phyloP scores from a whole-genome alignment of 495 filamentous ascomycete genomes.

The Penicillium canescens region DNA sequence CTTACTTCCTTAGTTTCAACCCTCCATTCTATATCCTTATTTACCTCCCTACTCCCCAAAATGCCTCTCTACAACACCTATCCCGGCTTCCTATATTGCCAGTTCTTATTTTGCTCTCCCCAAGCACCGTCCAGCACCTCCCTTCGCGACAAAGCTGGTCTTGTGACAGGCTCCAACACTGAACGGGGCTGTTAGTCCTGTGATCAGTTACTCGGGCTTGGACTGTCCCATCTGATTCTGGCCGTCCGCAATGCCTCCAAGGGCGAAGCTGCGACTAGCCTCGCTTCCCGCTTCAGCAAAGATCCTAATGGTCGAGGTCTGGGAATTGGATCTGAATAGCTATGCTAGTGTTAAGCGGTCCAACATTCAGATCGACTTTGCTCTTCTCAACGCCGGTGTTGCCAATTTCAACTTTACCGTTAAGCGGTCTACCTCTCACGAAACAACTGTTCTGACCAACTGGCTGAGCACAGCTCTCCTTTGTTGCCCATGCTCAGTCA shows the following conservation, averaged over 20 bases:
- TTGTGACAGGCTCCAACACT: constrained; percentile 49
- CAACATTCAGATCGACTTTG: constrained; percentile 46
- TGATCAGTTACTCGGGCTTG: constrained; percentile 40
- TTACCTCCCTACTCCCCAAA: constrained; percentile 1
- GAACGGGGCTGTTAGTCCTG: constrained; percentile 46
- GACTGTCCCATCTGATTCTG: constrained; percentile 46
- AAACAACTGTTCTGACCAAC: constrained; percentile 30
- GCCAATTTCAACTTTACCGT: constrained; percentile 27
- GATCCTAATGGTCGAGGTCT: constrained; percentile 37
- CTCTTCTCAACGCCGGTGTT: constrained; percentile 55
- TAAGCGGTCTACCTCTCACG: constrained; percentile 41
- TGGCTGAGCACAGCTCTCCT: constrained; percentile 49
- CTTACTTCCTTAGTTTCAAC: neutral
- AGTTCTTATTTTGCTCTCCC: constrained; percentile 25
- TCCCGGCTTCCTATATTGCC: constrained; percentile 17
- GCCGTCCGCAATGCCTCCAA: constrained; percentile 46
- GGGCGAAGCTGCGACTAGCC: constrained; percentile 33
- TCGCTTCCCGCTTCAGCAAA: constrained; percentile 24
- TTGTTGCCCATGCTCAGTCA: constrained; percentile 47
- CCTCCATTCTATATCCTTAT: neutral
- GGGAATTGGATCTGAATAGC: constrained; percentile 48
- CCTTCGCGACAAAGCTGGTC: constrained; percentile 36
- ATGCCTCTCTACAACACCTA: constrained; percentile 19
- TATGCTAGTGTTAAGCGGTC: constrained; percentile 39
- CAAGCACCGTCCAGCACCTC: constrained; percentile 27